Evolutionary conservation across 1,284 basidiomycete genomes (phyloP).

Genomic region (Tausonia pullulans): DNA sequence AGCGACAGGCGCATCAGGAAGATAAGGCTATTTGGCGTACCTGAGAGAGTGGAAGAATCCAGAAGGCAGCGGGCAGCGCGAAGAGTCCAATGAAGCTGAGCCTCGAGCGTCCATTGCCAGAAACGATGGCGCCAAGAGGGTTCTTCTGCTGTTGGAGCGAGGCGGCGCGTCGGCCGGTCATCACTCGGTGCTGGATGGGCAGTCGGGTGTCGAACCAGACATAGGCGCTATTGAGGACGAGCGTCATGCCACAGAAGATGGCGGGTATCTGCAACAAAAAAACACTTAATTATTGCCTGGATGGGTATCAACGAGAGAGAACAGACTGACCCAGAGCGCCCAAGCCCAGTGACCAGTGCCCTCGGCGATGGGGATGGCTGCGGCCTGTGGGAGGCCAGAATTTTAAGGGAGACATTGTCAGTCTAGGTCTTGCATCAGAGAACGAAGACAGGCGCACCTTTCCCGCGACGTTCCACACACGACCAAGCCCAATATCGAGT

Average conservation of each 20-base stretch:
- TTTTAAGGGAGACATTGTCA: constrained; percentile 8
- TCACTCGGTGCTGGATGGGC: constrained; percentile 26
- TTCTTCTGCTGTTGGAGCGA: not conserved
- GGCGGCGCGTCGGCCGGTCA: constrained; percentile 21
- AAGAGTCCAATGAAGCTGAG: constrained; percentile 6
- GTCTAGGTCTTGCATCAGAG: too few relatives aligned
- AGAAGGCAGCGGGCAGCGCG: constrained; percentile 25
- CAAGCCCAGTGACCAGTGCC: constrained; percentile 33
- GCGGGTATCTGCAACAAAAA: constrained; percentile 23
- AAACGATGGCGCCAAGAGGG: not conserved
- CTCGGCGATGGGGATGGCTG: constrained; percentile 32
- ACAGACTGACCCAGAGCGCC: constrained; percentile 29
- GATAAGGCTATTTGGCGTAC: not conserved
- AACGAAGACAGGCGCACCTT: constrained; percentile 11
- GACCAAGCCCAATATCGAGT: constrained; percentile 29
- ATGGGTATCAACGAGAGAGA: not conserved
- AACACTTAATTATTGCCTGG: not conserved
- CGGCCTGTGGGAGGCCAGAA: constrained; percentile 17
- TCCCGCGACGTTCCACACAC: constrained; percentile 21
- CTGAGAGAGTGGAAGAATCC: constrained; percentile 25
- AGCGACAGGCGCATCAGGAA: not conserved
- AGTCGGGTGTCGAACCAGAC: constrained; percentile 30
- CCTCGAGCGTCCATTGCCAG: not conserved
- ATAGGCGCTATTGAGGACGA: constrained; percentile 28
- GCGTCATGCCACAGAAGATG: constrained; percentile 26